Percentiles rank a stretch among this genome's conserved stretches.
These are phyloP conservation scores for Aspergillus hancockii DNA, from an alignment of 495 filamentous ascomycete genomes.

Conservation along the genomic window DNA sequence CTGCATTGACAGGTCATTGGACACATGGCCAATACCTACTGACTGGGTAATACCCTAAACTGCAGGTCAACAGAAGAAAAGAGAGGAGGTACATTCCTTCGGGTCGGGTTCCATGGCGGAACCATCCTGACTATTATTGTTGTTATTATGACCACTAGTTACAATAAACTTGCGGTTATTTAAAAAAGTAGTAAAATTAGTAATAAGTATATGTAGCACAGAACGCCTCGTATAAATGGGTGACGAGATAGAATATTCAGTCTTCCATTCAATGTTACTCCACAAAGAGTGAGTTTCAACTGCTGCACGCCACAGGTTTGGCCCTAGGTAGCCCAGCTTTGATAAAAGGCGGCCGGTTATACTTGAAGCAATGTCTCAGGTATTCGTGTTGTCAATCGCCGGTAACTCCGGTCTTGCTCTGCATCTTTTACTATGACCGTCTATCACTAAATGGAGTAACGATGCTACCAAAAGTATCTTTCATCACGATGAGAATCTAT, in stretches of 20 bases:
- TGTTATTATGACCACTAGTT: not conserved
- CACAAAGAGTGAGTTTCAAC: not conserved
- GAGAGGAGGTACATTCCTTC: constrained; percentile 1
- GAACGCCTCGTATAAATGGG: not conserved
- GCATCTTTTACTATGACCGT: not conserved
- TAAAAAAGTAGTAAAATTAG: not conserved
- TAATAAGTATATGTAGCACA: not conserved
- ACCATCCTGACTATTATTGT: not conserved
- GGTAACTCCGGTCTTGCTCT: not conserved
- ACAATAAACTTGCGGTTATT: not conserved
- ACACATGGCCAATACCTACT: constrained; percentile 5
- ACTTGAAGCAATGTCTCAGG: not conserved
- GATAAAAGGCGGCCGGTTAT: not conserved
- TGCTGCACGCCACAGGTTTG: not conserved
- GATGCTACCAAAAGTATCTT: too few relatives aligned
- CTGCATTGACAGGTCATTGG: constrained; percentile 4
- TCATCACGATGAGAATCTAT: too few relatives aligned
- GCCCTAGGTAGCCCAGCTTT: not conserved
- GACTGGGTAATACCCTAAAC: constrained; percentile 3
- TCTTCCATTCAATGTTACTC: not conserved
- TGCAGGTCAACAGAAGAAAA: constrained; percentile 1
- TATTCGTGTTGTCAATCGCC: not conserved
- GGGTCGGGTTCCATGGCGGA: not conserved
- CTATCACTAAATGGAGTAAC: too few relatives aligned
- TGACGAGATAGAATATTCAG: not conserved